A percentile compares a stretch with the other conserved stretches of the same genome.
phyloP scores from a whole-genome alignment of 2,329 filamentous ascomycete species.

The Penicillium crustosum region DNA sequence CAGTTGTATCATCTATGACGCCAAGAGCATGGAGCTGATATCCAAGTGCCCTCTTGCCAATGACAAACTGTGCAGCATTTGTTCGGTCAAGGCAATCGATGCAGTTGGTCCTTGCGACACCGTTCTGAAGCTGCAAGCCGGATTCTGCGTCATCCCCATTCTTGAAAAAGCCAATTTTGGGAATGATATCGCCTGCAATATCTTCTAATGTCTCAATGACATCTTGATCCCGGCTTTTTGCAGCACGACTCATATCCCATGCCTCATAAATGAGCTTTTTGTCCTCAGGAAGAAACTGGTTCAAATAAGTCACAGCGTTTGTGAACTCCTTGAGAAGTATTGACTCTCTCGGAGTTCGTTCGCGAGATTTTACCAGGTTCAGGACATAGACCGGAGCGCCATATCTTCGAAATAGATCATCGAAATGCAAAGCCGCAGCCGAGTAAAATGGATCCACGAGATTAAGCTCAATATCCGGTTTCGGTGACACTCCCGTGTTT shows the following conservation, averaged over 20 bases:
- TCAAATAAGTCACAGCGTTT: slow-evolving; percentile 83
- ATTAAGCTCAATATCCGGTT: slow-evolving; percentile 92
- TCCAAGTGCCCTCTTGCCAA: slow-evolving; percentile 89
- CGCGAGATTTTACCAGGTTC: slow-evolving; percentile 85
- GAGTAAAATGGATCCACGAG: slow-evolving; percentile 95
- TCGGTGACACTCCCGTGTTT: slow-evolving; percentile 89
- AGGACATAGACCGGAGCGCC: slow-evolving; percentile 88
- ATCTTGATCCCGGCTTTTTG: slow-evolving; percentile 87
- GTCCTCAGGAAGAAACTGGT: slow-evolving; percentile 81
- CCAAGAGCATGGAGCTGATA: slow-evolving; percentile 90
- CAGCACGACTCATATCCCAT: slow-evolving; percentile 97
- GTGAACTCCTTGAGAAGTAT: slow-evolving; percentile 88
- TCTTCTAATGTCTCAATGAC: slow-evolving; percentile 88
- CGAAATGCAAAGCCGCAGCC: slow-evolving; percentile 89
- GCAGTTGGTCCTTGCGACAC: slow-evolving; percentile 91
- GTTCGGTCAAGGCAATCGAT: slow-evolving; percentile 97
- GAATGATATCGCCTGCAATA: slow-evolving; percentile 84
- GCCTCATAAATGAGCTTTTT: slow-evolving; percentile 91
- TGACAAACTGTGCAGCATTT: slow-evolving; percentile 96
- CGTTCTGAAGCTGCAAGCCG: slow-evolving; percentile 75
- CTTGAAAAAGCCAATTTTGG: slow-evolving; percentile 88
- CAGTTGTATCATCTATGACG: slow-evolving; percentile 72
- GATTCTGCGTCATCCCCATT: slow-evolving; percentile 74
- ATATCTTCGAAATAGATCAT: slow-evolving; percentile 90
- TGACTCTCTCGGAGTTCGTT: slow-evolving; percentile 85